A percentile compares a stretch with the other conserved stretches of the same genome.
These are phyloP conservation scores for Pestalotiopsis sp. DNA, from an alignment of 2,329 filamentous ascomycete genomes.

Conservation along the genomic window DNA sequence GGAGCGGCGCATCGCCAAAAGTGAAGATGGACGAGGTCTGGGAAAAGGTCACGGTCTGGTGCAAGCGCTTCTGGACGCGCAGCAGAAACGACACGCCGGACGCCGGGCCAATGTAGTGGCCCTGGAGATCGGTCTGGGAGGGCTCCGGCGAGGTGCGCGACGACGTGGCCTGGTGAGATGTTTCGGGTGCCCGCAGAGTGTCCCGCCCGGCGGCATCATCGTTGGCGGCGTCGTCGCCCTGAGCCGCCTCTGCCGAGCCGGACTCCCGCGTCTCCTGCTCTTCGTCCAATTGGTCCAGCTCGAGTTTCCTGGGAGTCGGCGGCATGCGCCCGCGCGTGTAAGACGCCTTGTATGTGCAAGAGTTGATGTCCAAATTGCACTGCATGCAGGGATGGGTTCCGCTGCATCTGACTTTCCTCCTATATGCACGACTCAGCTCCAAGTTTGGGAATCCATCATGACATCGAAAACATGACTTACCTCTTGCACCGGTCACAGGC, in stretches of 20 bases:
- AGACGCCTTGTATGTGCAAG: constrained; percentile 51
- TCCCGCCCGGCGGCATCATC: background rate
- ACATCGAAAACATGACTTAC: constrained; percentile 29
- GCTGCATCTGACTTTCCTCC: constrained; percentile 42
- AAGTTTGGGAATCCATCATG: background rate
- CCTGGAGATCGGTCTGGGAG: constrained; percentile 46
- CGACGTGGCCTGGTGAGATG: constrained; percentile 17
- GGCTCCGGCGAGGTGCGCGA: constrained; percentile 48
- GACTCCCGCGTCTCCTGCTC: background rate
- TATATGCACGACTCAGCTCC: constrained; percentile 13
- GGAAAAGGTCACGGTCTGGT: constrained; percentile 39
- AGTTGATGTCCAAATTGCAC: constrained; percentile 31
- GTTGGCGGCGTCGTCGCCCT: background rate
- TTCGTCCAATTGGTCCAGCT: background rate
- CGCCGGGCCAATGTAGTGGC: constrained; percentile 49
- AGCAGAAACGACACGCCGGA: constrained; percentile 53
- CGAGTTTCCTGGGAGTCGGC: background rate
- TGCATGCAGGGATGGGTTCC: constrained; percentile 41
- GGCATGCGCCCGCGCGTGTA: constrained; percentile 44
- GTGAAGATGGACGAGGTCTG: constrained; percentile 49
- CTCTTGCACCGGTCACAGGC: constrained; percentile 52
- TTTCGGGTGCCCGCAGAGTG: background rate
- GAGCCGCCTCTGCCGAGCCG: background rate
- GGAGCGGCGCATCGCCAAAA: constrained; percentile 51
- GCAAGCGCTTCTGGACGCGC: constrained; percentile 51